phyloP scores from a whole-genome alignment of 805 yeast species.

The Priceomyces carsonii region DNA sequence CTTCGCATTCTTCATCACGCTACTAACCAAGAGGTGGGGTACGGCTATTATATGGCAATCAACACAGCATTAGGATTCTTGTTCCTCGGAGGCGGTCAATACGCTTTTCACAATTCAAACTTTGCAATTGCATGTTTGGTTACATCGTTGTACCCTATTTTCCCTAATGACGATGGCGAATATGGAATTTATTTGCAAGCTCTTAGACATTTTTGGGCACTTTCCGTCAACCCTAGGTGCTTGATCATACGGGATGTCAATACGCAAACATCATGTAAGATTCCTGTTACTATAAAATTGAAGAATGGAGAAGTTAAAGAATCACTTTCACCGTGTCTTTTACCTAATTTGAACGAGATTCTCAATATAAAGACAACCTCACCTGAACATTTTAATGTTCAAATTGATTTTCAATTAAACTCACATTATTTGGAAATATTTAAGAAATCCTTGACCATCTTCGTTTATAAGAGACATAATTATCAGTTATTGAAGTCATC shows the following conservation, averaged over 20 bases:
- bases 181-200: conserved; percentile 77
- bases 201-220: conserved; percentile 85
- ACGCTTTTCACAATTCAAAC: conserved; percentile 65
- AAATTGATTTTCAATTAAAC: conserved; percentile 42
- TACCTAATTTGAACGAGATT: conserved; percentile 61
- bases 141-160: conserved; percentile 76
- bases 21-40: conserved; percentile 46
- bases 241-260: conserved; percentile 72
- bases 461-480: conserved; percentile 49
- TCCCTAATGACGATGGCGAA: conserved; percentile 46
- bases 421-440: conserved; percentile 46
- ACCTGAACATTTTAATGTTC: conserved; percentile 54
- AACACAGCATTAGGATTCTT: conserved; percentile 85
- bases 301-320: conserved; percentile 36
- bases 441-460: conserved; percentile 46
- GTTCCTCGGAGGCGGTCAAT: conserved; percentile 92
- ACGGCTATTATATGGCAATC: conserved; percentile 74
- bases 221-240: conserved; percentile 80
- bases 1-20: conserved; percentile 68
- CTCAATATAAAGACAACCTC: conserved; percentile 46
- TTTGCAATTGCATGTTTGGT: conserved; percentile 69
- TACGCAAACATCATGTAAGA: conserved; percentile 54
- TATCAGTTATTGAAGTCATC: conserved; percentile 38
- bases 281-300: conserved; percentile 39
- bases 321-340: conserved; percentile 60